Conservation (phyloP, 2,329 filamentous ascomycete species). For the Nemania serpens region DNA sequence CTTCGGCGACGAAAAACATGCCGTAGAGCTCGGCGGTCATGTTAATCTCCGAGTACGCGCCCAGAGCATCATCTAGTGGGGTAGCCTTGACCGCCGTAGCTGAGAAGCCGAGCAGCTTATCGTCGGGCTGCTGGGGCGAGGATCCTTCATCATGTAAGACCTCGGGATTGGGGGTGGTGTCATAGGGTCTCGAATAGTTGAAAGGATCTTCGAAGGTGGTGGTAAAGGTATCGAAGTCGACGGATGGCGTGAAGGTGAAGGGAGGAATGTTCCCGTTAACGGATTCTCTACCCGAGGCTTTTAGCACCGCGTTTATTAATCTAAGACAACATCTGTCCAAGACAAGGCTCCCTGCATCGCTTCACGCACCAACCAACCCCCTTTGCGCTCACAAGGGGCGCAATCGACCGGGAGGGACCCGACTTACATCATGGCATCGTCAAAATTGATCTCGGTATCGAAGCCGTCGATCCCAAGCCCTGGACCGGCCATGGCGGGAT, state of each 20-base stretch:
- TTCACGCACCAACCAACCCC: slow-evolving; percentile 1
- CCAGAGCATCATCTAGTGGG: slow-evolving; percentile 66
- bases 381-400: neutral
- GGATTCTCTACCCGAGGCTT: slow-evolving; percentile 43
- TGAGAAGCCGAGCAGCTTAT: slow-evolving; percentile 77
- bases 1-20: slow-evolving; percentile 88
- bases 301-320: slow-evolving; percentile 29
- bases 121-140: slow-evolving; percentile 63
- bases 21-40: slow-evolving; percentile 79
- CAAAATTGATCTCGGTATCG: slow-evolving; percentile 58
- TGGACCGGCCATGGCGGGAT: slow-evolving; percentile 43
- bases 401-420: neutral
- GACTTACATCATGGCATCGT: slow-evolving; percentile 61
- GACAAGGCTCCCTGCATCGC: neutral
- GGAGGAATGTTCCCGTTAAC: slow-evolving; percentile 49
- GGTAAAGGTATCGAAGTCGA: slow-evolving; percentile 65
- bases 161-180: slow-evolving; percentile 50
- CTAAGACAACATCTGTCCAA: neutral
- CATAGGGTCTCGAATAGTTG: slow-evolving; percentile 58
- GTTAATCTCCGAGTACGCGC: slow-evolving; percentile 64
- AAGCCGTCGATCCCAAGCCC: slow-evolving; percentile 56
- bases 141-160: slow-evolving; percentile 50
- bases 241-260: slow-evolving; percentile 61
- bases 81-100: slow-evolving; percentile 63
- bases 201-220: slow-evolving; percentile 70